Evolutionary conservation across 2,329 filamentous ascomycete species (phyloP).

Genomic region (Rhynchosporium graminicola): DNA sequence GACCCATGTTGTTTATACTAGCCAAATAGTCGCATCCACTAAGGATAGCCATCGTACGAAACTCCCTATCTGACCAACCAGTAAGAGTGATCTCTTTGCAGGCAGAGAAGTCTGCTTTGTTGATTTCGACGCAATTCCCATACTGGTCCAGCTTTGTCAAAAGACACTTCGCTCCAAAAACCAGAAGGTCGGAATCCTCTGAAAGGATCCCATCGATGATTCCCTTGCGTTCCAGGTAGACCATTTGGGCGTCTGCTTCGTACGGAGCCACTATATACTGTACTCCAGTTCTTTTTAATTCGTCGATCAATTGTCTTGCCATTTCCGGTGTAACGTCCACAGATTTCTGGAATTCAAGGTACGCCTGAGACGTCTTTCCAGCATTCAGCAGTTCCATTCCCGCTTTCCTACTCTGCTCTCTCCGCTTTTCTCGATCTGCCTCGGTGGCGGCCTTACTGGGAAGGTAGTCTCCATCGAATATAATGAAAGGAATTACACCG

Average conservation of each 20-base stretch:
- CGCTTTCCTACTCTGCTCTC: conserved; percentile 73
- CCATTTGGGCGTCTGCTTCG: conserved; percentile 95
- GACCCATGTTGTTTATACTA: conserved; percentile 78
- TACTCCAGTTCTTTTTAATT: conserved; percentile 77
- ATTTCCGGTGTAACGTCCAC: conserved; percentile 96
- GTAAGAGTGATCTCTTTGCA: conserved; percentile 86
- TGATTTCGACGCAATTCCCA: conserved; percentile 90
- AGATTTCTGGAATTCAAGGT: conserved; percentile 87
- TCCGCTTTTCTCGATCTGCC: conserved; percentile 68
- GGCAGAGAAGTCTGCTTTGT: conserved; percentile 82
- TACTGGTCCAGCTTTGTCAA: conserved; percentile 94
- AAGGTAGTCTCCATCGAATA: conserved; percentile 94
- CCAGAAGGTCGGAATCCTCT: conserved; percentile 93
- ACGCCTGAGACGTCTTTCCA: conserved; percentile 78
- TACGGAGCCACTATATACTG: conserved; percentile 94
- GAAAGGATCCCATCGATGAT: conserved; percentile 86
- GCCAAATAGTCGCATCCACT: conserved; percentile 96
- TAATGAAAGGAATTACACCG: conserved; percentile 88
- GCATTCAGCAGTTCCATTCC: conserved; percentile 80
- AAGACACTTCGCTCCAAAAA: conserved; percentile 89
- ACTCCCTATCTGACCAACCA: conserved; percentile 90
- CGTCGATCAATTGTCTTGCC: conserved; percentile 88
- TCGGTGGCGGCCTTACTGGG: conserved; percentile 93
- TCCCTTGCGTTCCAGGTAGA: conserved; percentile 86
- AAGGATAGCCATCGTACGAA: conserved; percentile 92